A percentile compares a stretch with the other conserved stretches of the same genome.
These are phyloP conservation scores for Termitomyces heimii DNA, from an alignment of 768 basidiomycete species.

Conservation along the genomic window DNA sequence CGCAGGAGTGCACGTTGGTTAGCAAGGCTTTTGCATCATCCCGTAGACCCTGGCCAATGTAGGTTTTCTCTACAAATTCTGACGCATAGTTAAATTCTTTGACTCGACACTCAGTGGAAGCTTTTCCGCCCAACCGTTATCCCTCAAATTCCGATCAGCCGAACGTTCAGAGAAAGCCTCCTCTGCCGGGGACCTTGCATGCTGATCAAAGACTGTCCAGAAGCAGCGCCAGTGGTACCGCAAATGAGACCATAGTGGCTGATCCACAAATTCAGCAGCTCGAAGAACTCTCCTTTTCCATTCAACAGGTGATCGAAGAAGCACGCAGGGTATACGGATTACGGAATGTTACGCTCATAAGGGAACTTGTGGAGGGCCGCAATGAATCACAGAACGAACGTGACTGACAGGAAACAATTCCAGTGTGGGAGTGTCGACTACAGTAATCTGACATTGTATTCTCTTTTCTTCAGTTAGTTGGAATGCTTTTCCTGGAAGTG, in stretches of 20 bases:
- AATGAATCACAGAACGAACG: background rate
- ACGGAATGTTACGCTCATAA: background rate
- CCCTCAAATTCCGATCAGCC: background rate
- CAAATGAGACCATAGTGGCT: background rate
- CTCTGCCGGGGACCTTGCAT: background rate
- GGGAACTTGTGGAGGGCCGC: background rate
- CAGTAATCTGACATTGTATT: background rate
- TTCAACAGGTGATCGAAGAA: background rate
- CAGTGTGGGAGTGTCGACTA: background rate
- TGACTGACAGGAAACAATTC: background rate
- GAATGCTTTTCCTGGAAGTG: no score
- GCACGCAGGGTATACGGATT: background rate
- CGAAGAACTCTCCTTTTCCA: background rate
- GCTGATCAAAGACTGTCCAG: background rate
- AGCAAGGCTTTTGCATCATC: background rate
- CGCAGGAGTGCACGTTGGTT: background rate
- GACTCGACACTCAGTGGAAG: background rate
- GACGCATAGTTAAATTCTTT: background rate
- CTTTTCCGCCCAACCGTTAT: background rate
- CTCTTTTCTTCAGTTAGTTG: background rate
- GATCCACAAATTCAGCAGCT: background rate
- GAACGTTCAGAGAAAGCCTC: background rate
- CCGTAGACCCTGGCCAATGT: background rate
- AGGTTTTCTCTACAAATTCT: background rate
- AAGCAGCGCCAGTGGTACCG: background rate